Conservation (phyloP, 257 asterid genomes). For the Solanum etuberosum region DNA sequence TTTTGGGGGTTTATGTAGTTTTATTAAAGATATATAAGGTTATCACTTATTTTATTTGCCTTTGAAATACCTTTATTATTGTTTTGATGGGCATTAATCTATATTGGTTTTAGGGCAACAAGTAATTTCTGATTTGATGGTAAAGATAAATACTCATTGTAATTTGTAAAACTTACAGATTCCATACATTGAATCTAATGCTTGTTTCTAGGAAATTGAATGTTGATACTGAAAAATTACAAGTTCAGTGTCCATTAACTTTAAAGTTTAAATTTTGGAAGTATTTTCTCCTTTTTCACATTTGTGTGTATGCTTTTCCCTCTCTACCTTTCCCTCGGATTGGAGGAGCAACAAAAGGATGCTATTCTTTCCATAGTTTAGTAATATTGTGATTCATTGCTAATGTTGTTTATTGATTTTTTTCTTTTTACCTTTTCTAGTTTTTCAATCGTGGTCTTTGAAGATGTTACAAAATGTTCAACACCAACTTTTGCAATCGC, state of each 20-base stretch:
- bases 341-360: neutral
- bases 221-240: neutral
- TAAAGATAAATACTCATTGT: neutral
- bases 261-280: neutral
- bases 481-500: slow-evolving; percentile 85
- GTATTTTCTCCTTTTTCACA: neutral
- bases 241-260: neutral
- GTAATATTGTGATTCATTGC: neutral
- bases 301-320: neutral
- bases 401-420: neutral
- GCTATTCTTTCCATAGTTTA: neutral
- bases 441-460: neutral
- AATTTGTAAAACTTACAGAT: neutral
- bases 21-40: neutral
- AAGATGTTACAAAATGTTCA: slow-evolving; percentile 65
- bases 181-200: neutral
- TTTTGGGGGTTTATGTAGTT: neutral
- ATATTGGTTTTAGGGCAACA: neutral
- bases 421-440: neutral
- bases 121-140: neutral
- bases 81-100: neutral
- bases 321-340: neutral
- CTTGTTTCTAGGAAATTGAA: neutral
- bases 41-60: neutral
- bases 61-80: neutral